A percentile compares a stretch with the other conserved stretches of the same genome.
phyloP scores from a whole-genome alignment of 768 basidiomycete species.

The Podaxis sp. region DNA sequence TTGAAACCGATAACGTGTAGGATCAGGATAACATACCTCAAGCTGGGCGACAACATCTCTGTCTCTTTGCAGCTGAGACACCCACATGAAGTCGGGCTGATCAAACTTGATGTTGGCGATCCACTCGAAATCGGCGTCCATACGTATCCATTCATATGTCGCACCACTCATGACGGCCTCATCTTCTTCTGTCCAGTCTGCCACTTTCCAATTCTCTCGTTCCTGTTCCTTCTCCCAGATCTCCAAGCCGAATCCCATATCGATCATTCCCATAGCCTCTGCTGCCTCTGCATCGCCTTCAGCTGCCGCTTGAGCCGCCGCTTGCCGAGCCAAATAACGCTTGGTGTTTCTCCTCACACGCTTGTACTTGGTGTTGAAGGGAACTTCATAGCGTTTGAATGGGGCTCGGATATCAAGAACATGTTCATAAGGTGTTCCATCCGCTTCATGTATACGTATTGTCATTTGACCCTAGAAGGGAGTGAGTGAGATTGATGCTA shows the following conservation, averaged over 20 bases:
- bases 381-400: conserved; percentile 95
- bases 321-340: conserved; percentile 91
- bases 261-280: conserved; percentile 91
- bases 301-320: conserved; percentile 89
- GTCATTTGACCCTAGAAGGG: conserved; percentile 89
- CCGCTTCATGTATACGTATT: conserved; percentile 97
- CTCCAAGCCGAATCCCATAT: conserved; percentile 91
- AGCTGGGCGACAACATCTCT: conserved; percentile 96
- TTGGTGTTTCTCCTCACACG: conserved; percentile 95
- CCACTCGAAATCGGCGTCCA: conserved; percentile 99
- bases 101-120: conserved; percentile 90
- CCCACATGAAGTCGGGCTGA: conserved; percentile 99
- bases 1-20: conserved; percentile 1
- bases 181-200: conserved; percentile 97
- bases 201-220: conserved; percentile 93
- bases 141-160: conserved; percentile 98
- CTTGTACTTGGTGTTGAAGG: conserved; percentile 98
- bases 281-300: conserved; percentile 91
- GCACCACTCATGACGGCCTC: conserved; percentile 92
- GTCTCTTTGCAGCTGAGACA: conserved; percentile 92
- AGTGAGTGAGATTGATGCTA: conserved; percentile 5
- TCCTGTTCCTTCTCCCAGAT: conserved; percentile 96
- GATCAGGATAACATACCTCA: conserved; percentile 59
- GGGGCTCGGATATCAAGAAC: conserved; percentile 86
- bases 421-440: conserved; percentile 98